Base-by-base conservation (phyloP, 2,329 filamentous ascomycete species). In the Paraphoma chrysanthemicola region DNA sequence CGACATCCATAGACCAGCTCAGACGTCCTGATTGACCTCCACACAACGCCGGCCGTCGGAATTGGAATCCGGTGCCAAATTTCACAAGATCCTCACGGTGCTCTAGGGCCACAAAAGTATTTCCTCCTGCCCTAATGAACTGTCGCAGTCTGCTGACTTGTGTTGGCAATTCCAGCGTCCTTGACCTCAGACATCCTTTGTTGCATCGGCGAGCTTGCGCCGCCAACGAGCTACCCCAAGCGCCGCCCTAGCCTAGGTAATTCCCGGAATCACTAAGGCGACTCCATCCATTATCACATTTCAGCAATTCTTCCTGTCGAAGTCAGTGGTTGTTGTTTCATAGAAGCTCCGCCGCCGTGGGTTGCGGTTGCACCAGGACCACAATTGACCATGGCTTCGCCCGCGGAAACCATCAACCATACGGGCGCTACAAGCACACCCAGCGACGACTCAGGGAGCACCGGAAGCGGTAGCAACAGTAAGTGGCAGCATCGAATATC, bases 381-480 rank as follows among this genome's bases (percentile, higher is more conserved):
- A 56, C 47, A 59, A 50, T 60, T 48, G 16, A 64, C 51, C 63
- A 73, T 75, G 69, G 51, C 64, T 36, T 59, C 63, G 54, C 66
- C 64, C 47, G 54, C 58, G 33, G 71, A 69, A 33, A 60, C 45
- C 59, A 61, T 59, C 47, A 70, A 59, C 66, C 68, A 64, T 56
- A 67, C 68, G 66, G 66, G 65, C 53, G 57, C 64, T 38, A 63
- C 67, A 48, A 71, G 63, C 57, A 64, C 61, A 44, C 66, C 68
- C 23, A 70, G 66, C 61, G 71, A 66, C 58, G 67, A 67, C 54
- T 71, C 71, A 57, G 68, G 64, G 47, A 66, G 60, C 56, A 60
- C 60, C 31, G 64, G 59, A 53, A 69, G 57, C 60, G 71, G 68
- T 61, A 70, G 66, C 59, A 75, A 72, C 58, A 67, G 73, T 77